These are phyloP conservation scores for Pleurotus eryngii DNA, from an alignment of 768 basidiomycete species.

Conservation along the genomic window DNA sequence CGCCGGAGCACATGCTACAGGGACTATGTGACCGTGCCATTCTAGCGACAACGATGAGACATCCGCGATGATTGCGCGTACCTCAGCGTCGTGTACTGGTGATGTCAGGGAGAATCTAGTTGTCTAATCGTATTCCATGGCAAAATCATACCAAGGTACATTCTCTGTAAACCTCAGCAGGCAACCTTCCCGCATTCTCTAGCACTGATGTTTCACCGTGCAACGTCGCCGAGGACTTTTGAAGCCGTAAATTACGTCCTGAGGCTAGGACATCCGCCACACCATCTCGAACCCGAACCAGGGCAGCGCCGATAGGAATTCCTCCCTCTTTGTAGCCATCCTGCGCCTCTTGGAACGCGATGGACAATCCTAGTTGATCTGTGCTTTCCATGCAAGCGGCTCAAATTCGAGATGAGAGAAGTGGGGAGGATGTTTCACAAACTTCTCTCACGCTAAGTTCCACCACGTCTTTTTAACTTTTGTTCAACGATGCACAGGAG, in stretches of 20 bases:
- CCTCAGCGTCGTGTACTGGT: conserved; percentile 36
- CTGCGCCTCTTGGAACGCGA: conserved; percentile 3
- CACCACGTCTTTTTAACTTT: too few relatives aligned
- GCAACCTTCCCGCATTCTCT: conserved; percentile 50
- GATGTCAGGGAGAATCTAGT: not conserved
- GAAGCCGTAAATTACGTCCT: conserved; percentile 34
- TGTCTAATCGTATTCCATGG: not conserved
- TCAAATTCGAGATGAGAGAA: too few relatives aligned
- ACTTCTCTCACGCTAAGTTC: too few relatives aligned
- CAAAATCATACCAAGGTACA: conserved; percentile 43
- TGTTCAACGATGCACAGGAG: too few relatives aligned
- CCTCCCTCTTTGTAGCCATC: conserved; percentile 7
- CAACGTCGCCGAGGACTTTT: conserved; percentile 29
- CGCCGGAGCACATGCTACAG: conserved; percentile 65
- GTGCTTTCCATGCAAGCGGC: not conserved
- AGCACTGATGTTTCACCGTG: conserved; percentile 36
- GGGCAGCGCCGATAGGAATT: conserved; percentile 10
- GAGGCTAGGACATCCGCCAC: conserved; percentile 20
- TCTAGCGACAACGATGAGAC: not conserved
- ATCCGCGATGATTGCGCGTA: not conserved
- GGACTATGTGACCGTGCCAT: conserved; percentile 34
- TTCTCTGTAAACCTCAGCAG: conserved; percentile 39
- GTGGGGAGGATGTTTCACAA: too few relatives aligned
- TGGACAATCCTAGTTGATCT: conserved; percentile 4
- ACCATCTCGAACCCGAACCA: conserved; percentile 12